These are phyloP conservation scores for Withania somnifera DNA, from an alignment of 305 asterid genomes.

Conservation along the genomic window DNA sequence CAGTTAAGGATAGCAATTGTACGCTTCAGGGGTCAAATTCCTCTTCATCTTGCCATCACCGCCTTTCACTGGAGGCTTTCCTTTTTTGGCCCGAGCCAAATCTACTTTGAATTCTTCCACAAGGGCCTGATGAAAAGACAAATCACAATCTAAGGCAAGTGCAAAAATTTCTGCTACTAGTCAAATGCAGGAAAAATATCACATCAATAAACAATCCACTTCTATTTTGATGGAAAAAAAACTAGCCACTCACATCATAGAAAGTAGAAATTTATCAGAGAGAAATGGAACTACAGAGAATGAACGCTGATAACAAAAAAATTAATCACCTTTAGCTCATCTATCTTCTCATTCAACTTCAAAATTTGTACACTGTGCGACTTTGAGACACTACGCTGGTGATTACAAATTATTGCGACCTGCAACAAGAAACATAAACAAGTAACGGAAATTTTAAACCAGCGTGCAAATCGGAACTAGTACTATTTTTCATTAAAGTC, in stretches of 20 bases:
- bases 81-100: conserved; percentile 75
- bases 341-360: conserved; percentile 73
- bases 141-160: background rate
- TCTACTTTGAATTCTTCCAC: conserved; percentile 63
- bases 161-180: background rate
- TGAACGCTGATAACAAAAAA: background rate
- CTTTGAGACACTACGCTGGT: conserved; percentile 89
- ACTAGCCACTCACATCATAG: background rate
- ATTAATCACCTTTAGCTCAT: conserved; percentile 70
- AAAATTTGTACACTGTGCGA: conserved; percentile 74
- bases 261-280: background rate
- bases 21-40: conserved; percentile 81
- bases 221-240: background rate
- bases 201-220: background rate
- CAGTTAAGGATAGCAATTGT: conserved; percentile 14
- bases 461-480: background rate
- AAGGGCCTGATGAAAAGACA: conserved; percentile 29
- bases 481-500: background rate
- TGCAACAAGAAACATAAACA: conserved; percentile 17
- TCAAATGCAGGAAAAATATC: background rate
- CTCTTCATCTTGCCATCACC: conserved; percentile 83
- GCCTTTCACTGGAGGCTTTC: conserved; percentile 66
- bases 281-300: background rate
- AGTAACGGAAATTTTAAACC: background rate
- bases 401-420: conserved; percentile 99